A percentile compares a stretch with the other conserved stretches of the same genome.
phyloP scores from a whole-genome alignment of 352 stramenopile genomes.

The Thraustotheca clavata region DNA sequence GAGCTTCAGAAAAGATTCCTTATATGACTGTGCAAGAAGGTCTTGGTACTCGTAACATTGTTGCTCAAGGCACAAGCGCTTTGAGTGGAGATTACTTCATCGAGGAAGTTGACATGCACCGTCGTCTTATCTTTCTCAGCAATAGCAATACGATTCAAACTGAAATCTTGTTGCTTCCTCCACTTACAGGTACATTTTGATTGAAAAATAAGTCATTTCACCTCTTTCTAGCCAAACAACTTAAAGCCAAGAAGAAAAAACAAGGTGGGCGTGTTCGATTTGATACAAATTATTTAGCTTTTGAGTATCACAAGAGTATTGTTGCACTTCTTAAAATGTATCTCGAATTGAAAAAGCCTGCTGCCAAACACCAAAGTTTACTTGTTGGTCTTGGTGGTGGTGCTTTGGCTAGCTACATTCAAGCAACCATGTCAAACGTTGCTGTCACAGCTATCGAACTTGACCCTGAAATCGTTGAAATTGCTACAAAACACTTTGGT shows the following conservation, averaged over 20 bases:
- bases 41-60: slow-evolving; percentile 46
- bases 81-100: slow-evolving; percentile 61
- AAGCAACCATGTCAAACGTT: slow-evolving; percentile 35
- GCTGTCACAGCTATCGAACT: slow-evolving; percentile 53
- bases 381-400: slow-evolving; percentile 67
- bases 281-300: slow-evolving; percentile 52
- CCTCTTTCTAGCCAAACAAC: slow-evolving; percentile 17
- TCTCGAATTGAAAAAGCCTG: slow-evolving; percentile 27
- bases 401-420: slow-evolving; percentile 53
- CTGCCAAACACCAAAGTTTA: slow-evolving; percentile 31
- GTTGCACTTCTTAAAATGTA: slow-evolving; percentile 39
- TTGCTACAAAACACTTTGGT: slow-evolving; percentile 62
- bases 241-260: slow-evolving; percentile 57
- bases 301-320: slow-evolving; percentile 77
- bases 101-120: slow-evolving; percentile 52
- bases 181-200: slow-evolving; percentile 6
- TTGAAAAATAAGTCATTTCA: not conserved
- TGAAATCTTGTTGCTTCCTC: slow-evolving; percentile 42
- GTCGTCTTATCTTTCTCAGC: slow-evolving; percentile 62
- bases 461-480: slow-evolving; percentile 44
- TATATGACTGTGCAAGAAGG: slow-evolving; percentile 67
- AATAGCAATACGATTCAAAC: slow-evolving; percentile 73
- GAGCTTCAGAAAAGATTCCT: slow-evolving; percentile 41
- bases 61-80: slow-evolving; percentile 38
- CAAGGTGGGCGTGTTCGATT: slow-evolving; percentile 23